A percentile compares a stretch with the other conserved stretches of the same genome.
Evolutionary conservation across 306 rosid genomes (phyloP).

Genomic region (Cyclanthera cordifolia): DNA sequence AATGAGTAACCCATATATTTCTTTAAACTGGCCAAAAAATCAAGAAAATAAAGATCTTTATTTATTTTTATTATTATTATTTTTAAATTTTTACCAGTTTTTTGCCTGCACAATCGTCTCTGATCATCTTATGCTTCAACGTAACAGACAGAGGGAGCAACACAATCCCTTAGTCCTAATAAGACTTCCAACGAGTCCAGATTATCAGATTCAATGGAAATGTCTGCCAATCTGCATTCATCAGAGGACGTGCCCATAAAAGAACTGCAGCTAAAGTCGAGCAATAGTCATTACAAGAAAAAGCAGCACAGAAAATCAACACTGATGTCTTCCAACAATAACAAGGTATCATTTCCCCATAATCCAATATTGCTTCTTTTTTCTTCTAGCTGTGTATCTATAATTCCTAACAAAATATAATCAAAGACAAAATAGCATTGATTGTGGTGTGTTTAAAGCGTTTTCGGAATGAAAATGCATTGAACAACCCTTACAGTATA

Average conservation of each 20-base stretch:
- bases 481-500: no score
- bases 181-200: conserved; percentile 18
- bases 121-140: conserved; percentile 10
- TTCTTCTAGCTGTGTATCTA: not conserved
- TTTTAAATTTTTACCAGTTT: no score
- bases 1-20: not conserved
- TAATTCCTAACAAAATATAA: not conserved
- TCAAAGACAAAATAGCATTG: not conserved
- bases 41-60: no score
- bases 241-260: conserved; percentile 26
- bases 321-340: conserved; percentile 20
- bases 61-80: no score
- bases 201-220: conserved; percentile 28
- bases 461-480: not conserved
- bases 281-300: conserved; percentile 28
- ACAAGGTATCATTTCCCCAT: conserved; percentile 31
- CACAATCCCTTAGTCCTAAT: conserved; percentile 22
- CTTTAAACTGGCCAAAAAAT: not conserved
- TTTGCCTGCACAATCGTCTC: not conserved
- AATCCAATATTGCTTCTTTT: not conserved
- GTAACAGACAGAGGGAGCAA: conserved; percentile 30
- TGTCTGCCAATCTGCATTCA: conserved; percentile 21
- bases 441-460: no score
- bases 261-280: conserved; percentile 31
- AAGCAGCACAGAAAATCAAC: conserved; percentile 29